Evolutionary conservation across 768 basidiomycete genomes (phyloP), one percentile per base, ranked within the genome.

Genomic region (Coprinopsis cinerea): DNA sequence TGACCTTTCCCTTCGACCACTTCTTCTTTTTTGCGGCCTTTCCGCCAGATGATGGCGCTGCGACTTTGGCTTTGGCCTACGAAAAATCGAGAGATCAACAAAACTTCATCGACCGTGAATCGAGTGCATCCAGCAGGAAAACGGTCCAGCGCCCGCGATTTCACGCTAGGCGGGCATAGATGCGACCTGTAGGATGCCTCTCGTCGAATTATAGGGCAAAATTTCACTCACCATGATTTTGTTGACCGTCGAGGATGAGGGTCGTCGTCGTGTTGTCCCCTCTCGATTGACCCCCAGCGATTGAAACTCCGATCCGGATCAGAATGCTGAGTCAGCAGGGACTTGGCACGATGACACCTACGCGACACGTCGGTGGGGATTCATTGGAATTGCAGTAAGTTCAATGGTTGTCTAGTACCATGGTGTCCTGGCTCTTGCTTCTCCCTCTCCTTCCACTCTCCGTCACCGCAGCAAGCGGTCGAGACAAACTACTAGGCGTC

Each of bases 1-100:
- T 99, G 71, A 99, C 96, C 77, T 98, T 98, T 68, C 96, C 96
- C 82, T 98, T 98, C 61, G 92, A 96, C 94, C 94, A 97, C 82
- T 98, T 98, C 91, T 98, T 98, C 83, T 98, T 98, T 82, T 97
- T 97, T 55, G 89, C 91, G 64, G 87, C 73, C 70, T 92, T 92
- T 66, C 88, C 86, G 58, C 87, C 85, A 57, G 89, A 71, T 64
- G 83, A 75, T 40, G 65, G 58, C 36, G 51, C 53, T 75, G 85
- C 83, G 15, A 42, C 41, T 79, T 88, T 89, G 65, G 88, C 84
- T 79, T 85, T 79, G 70, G 79, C 76, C 79, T 80, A 62, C 14
- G 47, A 55, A 52, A 49, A 45, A 49, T 50, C 46, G 47, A 57
- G 36, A 69, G 60, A 44, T 54, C 41, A 44, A 42, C 36, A 43